Conservation (phyloP, 2,329 filamentous ascomycete species). For the Ceratocystis harringtonii region DNA sequence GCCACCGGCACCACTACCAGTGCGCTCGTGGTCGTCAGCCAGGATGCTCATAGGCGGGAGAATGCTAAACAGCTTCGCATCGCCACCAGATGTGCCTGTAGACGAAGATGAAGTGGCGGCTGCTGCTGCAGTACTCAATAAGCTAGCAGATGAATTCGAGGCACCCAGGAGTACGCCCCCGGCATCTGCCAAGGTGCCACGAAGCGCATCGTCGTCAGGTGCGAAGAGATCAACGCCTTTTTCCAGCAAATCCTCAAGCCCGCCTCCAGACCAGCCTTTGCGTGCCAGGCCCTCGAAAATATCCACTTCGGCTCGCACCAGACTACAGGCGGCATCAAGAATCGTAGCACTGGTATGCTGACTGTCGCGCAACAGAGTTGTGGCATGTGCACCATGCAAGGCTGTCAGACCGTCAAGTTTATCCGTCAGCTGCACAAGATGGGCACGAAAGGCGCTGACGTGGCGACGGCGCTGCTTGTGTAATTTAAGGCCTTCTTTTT, state of each 20-base stretch:
- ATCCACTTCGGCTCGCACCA: conserved; percentile 53
- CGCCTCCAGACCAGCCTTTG: conserved; percentile 53
- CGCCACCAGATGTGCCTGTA: conserved; percentile 24
- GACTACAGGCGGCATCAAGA: conserved; percentile 48
- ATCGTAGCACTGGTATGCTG: conserved; percentile 49
- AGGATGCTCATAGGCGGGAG: conserved; percentile 49
- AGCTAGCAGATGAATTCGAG: not conserved
- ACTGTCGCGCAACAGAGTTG: conserved; percentile 44
- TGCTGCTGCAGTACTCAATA: conserved; percentile 17
- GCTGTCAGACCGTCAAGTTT: conserved; percentile 48
- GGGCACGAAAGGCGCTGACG: conserved; percentile 45
- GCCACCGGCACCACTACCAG: not conserved
- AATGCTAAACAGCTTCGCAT: conserved; percentile 46
- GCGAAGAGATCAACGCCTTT: conserved; percentile 48
- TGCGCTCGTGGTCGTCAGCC: conserved; percentile 27
- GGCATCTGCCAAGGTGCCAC: conserved; percentile 18
- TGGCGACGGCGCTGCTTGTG: conserved; percentile 45
- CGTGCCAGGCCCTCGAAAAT: conserved; percentile 52
- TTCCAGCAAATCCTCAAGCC: conserved; percentile 50
- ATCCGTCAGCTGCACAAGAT: conserved; percentile 47
- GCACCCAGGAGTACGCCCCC: conserved; percentile 18
- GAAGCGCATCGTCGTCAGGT: conserved; percentile 23
- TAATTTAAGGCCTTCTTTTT: conserved; percentile 49
- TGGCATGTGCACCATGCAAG: conserved; percentile 45
- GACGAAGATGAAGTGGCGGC: conserved; percentile 21